These are phyloP conservation scores for Cutaneotrichosporon mucoides DNA, from an alignment of 1,284 basidiomycete genomes.

Conservation along the genomic window DNA sequence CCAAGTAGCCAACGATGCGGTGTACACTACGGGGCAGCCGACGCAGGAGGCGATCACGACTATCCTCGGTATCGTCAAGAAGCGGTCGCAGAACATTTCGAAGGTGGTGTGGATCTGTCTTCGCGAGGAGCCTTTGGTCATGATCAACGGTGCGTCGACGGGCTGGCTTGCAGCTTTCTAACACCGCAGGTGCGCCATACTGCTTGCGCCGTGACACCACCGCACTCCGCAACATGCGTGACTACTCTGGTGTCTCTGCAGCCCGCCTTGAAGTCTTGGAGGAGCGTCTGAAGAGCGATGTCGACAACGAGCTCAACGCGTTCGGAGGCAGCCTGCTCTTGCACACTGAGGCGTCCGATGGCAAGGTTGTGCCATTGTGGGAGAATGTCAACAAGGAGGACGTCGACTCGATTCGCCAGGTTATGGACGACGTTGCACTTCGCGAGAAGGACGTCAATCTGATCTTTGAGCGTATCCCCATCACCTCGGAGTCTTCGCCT, in stretches of 20 bases:
- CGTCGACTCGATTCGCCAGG: slow-evolving; percentile 80
- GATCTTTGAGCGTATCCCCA: slow-evolving; percentile 78
- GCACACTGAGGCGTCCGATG: slow-evolving; percentile 84
- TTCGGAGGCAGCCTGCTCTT: slow-evolving; percentile 82
- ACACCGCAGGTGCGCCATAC: slow-evolving; percentile 40
- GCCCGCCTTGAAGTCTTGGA: slow-evolving; percentile 83
- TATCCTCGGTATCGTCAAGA: slow-evolving; percentile 68
- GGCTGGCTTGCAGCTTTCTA: neutral
- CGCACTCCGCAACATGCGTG: slow-evolving; percentile 78
- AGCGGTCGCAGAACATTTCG: slow-evolving; percentile 59
- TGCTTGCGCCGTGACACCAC: slow-evolving; percentile 64
- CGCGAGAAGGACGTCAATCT: slow-evolving; percentile 58
- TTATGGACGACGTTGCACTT: slow-evolving; percentile 64
- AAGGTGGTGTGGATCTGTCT: slow-evolving; percentile 88
- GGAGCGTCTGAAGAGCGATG: slow-evolving; percentile 85
- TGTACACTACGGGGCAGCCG: slow-evolving; percentile 85
- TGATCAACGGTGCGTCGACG: slow-evolving; percentile 59
- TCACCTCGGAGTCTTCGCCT: slow-evolving; percentile 63
- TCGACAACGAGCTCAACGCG: slow-evolving; percentile 71
- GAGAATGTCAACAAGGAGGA: slow-evolving; percentile 76
- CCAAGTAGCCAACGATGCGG: slow-evolving; percentile 72
- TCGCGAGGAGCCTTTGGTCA: slow-evolving; percentile 85
- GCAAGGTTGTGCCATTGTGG: slow-evolving; percentile 91
- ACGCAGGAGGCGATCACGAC: slow-evolving; percentile 83
- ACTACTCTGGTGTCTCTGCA: slow-evolving; percentile 88